phyloP scores from a whole-genome alignment of 768 basidiomycete species.

The Infundibulicybe gibba region DNA sequence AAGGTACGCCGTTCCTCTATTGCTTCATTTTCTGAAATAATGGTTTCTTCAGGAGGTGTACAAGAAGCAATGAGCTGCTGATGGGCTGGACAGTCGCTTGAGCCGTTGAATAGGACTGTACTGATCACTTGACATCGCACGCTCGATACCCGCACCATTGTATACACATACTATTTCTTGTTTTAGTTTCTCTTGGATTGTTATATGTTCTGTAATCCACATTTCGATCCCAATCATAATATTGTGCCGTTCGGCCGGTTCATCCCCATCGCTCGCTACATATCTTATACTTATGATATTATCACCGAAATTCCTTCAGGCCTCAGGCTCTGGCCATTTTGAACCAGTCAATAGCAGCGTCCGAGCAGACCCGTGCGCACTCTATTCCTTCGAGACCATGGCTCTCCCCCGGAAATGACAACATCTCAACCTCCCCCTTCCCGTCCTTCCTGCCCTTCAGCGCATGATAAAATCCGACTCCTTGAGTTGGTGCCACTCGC shows the following conservation, averaged over 20 bases:
- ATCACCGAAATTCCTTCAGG: no score
- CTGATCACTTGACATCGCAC: no score
- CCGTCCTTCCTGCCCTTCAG: conserved; percentile 39
- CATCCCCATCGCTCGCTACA: no score
- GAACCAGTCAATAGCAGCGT: conserved; percentile 52
- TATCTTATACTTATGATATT: no score
- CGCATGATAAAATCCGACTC: conserved; percentile 61
- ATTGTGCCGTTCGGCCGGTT: no score
- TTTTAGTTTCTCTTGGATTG: no score
- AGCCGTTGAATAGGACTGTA: no score
- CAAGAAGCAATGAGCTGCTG: conserved; percentile 20
- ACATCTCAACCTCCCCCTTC: conserved; percentile 45
- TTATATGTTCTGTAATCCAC: no score
- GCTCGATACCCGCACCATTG: no score
- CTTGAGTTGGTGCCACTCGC: conserved; percentile 61
- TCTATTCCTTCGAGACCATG: conserved; percentile 67
- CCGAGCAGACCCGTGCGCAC: conserved; percentile 48
- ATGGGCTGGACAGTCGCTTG: no score
- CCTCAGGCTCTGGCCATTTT: conserved; percentile 1
- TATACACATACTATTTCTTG: no score
- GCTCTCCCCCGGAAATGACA: conserved; percentile 57
- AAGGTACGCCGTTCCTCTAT: conserved; percentile 31
- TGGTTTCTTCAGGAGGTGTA: conserved; percentile 21
- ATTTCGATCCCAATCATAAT: no score
- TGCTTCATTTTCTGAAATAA: conserved; percentile 1